Evolutionary conservation across 78 protist genomes (phyloP).

Genomic region (Emiliania huxleyi): DNA sequence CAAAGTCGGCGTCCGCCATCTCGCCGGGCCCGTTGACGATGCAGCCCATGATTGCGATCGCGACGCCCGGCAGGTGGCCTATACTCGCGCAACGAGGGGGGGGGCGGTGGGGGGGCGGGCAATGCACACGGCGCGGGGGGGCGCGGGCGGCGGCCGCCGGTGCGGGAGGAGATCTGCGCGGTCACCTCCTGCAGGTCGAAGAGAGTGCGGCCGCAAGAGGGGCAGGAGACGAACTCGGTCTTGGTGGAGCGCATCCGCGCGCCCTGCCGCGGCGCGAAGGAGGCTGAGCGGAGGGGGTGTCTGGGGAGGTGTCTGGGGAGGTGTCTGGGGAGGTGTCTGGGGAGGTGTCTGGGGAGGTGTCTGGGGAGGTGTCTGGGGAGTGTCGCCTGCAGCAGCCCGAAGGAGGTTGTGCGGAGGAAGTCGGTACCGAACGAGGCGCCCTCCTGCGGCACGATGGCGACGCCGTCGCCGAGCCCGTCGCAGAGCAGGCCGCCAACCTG

Average conservation of each 20-base stretch:
- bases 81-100: no score
- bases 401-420: constrained; percentile 29
- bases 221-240: constrained; percentile 64
- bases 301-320: no score
- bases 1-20: constrained; percentile 68
- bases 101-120: no score
- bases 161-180: constrained; percentile 34
- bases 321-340: no score
- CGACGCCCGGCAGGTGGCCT: constrained; percentile 35
- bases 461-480: constrained; percentile 52
- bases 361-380: no score
- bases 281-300: not conserved
- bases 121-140: no score
- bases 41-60: constrained; percentile 64
- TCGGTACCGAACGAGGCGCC: not conserved
- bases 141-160: no score
- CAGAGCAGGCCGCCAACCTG: constrained; percentile 39
- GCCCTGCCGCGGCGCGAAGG: constrained; percentile 35
- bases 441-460: not conserved
- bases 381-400: constrained; percentile 30
- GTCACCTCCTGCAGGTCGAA: constrained; percentile 53
- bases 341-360: no score
- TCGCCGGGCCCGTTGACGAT: constrained; percentile 50
- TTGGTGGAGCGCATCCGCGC: constrained; percentile 51
- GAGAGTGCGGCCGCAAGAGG: constrained; percentile 58